Conservation (phyloP, 164 flowering plant genomes). For the Malania oleifera region DNA sequence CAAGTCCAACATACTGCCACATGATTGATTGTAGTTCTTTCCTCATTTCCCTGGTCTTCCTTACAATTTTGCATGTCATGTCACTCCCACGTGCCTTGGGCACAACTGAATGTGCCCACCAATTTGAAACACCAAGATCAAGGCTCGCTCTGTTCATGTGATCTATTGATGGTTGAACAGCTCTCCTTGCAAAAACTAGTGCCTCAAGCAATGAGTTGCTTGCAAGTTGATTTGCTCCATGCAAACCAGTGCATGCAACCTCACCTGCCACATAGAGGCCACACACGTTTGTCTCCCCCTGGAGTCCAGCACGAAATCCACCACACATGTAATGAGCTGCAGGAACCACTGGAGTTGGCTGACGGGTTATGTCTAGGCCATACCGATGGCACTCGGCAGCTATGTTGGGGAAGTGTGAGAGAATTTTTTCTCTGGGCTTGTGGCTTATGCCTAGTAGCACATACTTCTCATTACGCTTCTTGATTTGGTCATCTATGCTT, state of each 20-base stretch:
- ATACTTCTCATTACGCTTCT: conserved; percentile 70
- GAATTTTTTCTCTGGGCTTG: conserved; percentile 64
- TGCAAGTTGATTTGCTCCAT: conserved; percentile 96
- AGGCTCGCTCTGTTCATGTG: conserved; percentile 39
- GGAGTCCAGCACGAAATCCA: conserved; percentile 92
- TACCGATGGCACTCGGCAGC: conserved; percentile 88
- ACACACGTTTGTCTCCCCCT: conserved; percentile 80
- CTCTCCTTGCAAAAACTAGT: conserved; percentile 84
- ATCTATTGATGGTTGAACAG: conserved; percentile 79
- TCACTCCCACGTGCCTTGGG: conserved; percentile 44
- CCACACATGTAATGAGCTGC: conserved; percentile 99
- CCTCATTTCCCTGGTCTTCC: conserved; percentile 49
- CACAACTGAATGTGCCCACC: conserved; percentile 57
- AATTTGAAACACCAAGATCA: conserved; percentile 28
- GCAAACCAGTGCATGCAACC: conserved; percentile 97
- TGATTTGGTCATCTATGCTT: conserved; percentile 91
- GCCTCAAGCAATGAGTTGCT: conserved; percentile 98
- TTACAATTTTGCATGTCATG: conserved; percentile 29
- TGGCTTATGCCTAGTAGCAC: conserved; percentile 91
- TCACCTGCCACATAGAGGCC: conserved; percentile 97
- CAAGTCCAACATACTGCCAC: conserved; percentile 93
- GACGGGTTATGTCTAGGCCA: conserved; percentile 80
- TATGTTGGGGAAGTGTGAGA: conserved; percentile 91
- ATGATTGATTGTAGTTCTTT: conserved; percentile 65
- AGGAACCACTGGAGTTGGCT: conserved; percentile 95